Base-by-base conservation (phyloP, 106 monocot species). In the Cymbidium sinense region DNA sequence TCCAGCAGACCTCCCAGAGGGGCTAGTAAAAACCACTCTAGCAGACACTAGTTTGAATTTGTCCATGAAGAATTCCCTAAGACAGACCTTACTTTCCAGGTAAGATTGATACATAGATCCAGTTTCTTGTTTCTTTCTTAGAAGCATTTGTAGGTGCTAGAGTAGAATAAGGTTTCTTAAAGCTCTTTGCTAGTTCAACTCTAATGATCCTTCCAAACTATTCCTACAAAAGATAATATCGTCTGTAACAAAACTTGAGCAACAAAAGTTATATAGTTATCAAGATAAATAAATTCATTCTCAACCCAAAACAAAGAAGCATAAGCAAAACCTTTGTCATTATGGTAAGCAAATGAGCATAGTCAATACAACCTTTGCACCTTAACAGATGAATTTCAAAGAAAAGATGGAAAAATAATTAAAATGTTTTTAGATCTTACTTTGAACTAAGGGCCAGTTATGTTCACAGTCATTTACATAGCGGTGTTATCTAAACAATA, bases 1-100 rank as follows among this genome's bases (percentile, higher is more conserved):
- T 11, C 98, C 98, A 74, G 92, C 82, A 67, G 94, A 85, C 77
- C 64, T 88, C 77, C 94, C 92, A 23, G 88, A 73, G 70, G 88
- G 82, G 70, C 80, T 84, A 37, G 90, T 86, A 79, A 99, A 92
- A 33, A 99, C 88, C 2, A 99, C 94, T 62, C 84, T 83, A 31
- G 83, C 81, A 28, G 92, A 94, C 10, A 87, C 50, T 0, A 92
- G 98, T 21, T 92, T 90, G 44, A 86, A 99, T 33, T 78, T 89
- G 35, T 65, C 77, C 27, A 86, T 76, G 74, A 98, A 99, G 37
- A 99, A 87, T 0, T 87, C 87, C 62, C 77, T 92, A 19, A 99
- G 88, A 21, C 76, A 50, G 94, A 82, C 77, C 98, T 90, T 4
- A 84, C 92, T 87, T 95, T 99, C 94, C 92, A 95, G 54, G 92